Conservation (phyloP, 2,329 filamentous ascomycete genomes). For the Thelonectria discophora region DNA sequence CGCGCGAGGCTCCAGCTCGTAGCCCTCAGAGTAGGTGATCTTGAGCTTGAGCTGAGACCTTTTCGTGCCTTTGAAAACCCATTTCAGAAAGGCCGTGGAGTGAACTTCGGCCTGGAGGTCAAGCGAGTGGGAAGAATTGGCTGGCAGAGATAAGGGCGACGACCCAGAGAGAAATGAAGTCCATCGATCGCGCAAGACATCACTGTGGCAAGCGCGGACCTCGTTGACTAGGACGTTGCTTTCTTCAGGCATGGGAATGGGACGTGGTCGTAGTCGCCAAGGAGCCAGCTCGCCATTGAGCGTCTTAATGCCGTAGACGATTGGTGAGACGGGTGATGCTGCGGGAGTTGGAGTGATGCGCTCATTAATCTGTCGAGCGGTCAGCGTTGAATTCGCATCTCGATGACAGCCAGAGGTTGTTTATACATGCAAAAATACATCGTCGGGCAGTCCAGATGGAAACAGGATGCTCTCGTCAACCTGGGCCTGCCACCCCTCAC, state of each 20-base stretch:
- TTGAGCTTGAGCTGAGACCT: constrained; percentile 15
- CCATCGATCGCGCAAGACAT: constrained; percentile 6
- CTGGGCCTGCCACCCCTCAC: constrained; percentile 17
- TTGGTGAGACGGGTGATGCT: constrained; percentile 1
- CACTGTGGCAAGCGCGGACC: constrained; percentile 1
- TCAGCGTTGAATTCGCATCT: not conserved
- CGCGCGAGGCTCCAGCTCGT: constrained; percentile 24
- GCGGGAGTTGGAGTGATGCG: constrained; percentile 1
- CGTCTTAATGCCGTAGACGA: constrained; percentile 20
- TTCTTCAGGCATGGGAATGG: constrained; percentile 25
- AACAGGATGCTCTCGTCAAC: constrained; percentile 22
- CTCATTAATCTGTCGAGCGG: constrained; percentile 18
- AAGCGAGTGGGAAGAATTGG: constrained; percentile 10
- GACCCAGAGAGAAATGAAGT: constrained; percentile 3
- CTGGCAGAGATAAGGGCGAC: constrained; percentile 3
- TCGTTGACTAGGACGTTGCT: constrained; percentile 4
- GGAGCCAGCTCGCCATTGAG: constrained; percentile 28
- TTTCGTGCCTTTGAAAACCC: constrained; percentile 14
- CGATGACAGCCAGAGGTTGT: too few relatives aligned
- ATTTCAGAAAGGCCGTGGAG: constrained; percentile 26
- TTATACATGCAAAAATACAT: constrained; percentile 25
- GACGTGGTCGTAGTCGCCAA: constrained; percentile 25
- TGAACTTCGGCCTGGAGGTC: constrained; percentile 26
- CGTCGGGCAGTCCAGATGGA: constrained; percentile 19
- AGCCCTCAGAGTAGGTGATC: constrained; percentile 28